A percentile compares a stretch with the other conserved stretches of the same genome.
phyloP scores from a whole-genome alignment of 2,329 filamentous ascomycete genomes.

The Akanthomyces lecanii region DNA sequence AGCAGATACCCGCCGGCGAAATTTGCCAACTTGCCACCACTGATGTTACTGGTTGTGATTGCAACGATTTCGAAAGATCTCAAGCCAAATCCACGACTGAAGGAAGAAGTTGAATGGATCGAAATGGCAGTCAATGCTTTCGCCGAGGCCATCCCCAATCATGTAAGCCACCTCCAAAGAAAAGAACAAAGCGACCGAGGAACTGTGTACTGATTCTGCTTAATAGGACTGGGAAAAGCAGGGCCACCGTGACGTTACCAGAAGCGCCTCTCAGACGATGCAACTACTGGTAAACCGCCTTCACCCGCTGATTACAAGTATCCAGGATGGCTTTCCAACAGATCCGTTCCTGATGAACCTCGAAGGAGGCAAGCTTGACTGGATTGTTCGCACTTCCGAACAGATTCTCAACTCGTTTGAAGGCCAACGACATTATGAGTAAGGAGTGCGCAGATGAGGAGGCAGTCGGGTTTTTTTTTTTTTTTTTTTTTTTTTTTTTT shows the following conservation, averaged over 20 bases:
- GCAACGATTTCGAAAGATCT: constrained; percentile 60
- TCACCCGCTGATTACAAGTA: constrained; percentile 31
- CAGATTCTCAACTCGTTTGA: constrained; percentile 33
- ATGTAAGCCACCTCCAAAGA: constrained; percentile 42
- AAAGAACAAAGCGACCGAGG: not conserved
- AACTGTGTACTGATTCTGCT: not conserved
- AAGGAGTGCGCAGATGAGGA: not conserved
- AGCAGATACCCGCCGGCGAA: constrained; percentile 35
- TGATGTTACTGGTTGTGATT: constrained; percentile 61
- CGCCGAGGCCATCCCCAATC: constrained; percentile 41
- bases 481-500: no score
- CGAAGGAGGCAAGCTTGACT: constrained; percentile 36
- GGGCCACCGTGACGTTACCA: constrained; percentile 33
- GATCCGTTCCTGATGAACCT: constrained; percentile 37
- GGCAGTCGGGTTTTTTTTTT: not conserved
- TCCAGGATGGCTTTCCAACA: constrained; percentile 35
- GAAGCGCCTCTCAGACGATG: constrained; percentile 38
- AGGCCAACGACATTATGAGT: constrained; percentile 28
- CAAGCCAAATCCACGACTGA: constrained; percentile 46
- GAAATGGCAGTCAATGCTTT: constrained; percentile 56
- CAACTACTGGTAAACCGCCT: constrained; percentile 35
- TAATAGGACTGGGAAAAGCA: constrained; percentile 36
- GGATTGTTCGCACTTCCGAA: constrained; percentile 35
- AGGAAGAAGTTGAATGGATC: constrained; percentile 56
- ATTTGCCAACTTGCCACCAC: constrained; percentile 53